A percentile compares a stretch with the other conserved stretches of the same genome.
phyloP scores from a whole-genome alignment of 2,329 filamentous ascomycete species.

The Arachnomyces sp. region DNA sequence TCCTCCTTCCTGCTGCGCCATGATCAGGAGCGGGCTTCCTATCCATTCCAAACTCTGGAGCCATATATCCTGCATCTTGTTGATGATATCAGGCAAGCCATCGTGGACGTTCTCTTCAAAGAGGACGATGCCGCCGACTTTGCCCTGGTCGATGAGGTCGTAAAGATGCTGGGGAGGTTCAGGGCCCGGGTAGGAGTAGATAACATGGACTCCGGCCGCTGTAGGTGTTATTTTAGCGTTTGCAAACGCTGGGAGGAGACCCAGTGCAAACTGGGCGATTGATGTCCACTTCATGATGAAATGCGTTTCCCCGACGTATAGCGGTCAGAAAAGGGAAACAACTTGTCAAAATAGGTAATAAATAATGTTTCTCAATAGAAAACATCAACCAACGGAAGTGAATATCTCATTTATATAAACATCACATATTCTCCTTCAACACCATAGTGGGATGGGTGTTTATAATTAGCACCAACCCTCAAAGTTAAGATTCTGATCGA shows the following conservation, averaged over 20 bases:
- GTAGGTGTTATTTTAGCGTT: background rate
- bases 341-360: no score
- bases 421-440: no score
- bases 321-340: no score
- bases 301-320: no score
- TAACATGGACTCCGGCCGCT: conserved; percentile 22
- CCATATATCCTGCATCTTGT: conserved; percentile 19
- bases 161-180: conserved; percentile 19
- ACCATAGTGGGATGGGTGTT: no score
- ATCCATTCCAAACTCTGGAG: conserved; percentile 14
- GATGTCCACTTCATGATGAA: no score
- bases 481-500: no score
- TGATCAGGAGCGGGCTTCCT: conserved; percentile 21
- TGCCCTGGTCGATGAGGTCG: conserved; percentile 20
- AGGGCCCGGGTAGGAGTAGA: conserved; percentile 25
- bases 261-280: no score
- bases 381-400: no score
- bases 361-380: no score
- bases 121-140: conserved; percentile 26
- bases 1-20: conserved; percentile 29
- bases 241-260: background rate
- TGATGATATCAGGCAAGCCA: conserved; percentile 16
- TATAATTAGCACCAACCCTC: no score
- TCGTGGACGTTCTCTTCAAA: conserved; percentile 23
- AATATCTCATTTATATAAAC: no score